Evolutionary conservation across 2,329 filamentous ascomycete genomes (phyloP).

Genomic region (Ploettnerulaceae sp.): DNA sequence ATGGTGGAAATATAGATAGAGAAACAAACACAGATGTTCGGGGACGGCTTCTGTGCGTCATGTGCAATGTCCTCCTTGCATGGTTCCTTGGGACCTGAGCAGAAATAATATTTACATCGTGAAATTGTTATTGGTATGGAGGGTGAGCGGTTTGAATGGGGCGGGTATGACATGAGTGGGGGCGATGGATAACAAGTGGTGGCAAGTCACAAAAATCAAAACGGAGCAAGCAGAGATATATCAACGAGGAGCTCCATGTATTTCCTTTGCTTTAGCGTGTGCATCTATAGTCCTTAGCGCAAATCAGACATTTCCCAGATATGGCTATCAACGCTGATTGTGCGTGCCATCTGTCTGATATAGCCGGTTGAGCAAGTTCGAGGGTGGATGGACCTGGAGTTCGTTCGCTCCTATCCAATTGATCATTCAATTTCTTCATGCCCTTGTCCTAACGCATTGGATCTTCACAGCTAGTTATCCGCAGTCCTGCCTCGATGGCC

Average conservation of each 20-base stretch:
- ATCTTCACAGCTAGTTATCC: neutral
- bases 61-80: conserved; percentile 9
- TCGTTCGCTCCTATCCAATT: neutral
- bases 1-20: neutral
- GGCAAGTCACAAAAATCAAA: conserved; percentile 11
- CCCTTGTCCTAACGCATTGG: neutral
- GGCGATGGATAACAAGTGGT: conserved; percentile 6
- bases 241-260: conserved; percentile 25
- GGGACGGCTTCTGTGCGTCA: conserved; percentile 6
- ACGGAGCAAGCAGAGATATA: conserved; percentile 21
- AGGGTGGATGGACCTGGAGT: neutral
- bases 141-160: conserved; percentile 3
- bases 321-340: conserved; percentile 9
- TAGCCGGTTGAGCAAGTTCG: neutral
- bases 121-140: conserved; percentile 14
- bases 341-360: neutral
- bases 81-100: neutral
- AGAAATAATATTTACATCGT: conserved; percentile 17
- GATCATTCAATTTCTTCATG: neutral
- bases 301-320: conserved; percentile 24
- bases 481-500: neutral
- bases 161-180: conserved; percentile 7
- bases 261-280: conserved; percentile 33
- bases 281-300: conserved; percentile 28
- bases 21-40: conserved; percentile 5